Conservation (phyloP, 225 moss, liverwort and hornwort genomes). For the Marchantia paleacea region DNA sequence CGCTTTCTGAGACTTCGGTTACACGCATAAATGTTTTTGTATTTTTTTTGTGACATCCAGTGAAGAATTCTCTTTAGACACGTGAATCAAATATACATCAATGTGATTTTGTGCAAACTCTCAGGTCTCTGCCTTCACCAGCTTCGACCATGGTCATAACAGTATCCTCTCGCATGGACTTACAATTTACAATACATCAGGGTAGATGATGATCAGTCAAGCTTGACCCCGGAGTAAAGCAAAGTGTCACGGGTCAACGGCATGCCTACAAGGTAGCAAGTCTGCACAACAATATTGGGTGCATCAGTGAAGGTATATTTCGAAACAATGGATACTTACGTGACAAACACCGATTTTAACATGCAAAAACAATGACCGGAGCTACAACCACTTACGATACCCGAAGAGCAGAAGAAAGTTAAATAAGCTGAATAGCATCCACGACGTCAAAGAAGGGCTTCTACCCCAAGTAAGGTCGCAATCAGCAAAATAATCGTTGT, state of each 20-base stretch:
- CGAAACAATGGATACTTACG: neutral
- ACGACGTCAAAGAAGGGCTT: neutral
- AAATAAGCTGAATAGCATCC: neutral
- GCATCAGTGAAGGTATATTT: neutral
- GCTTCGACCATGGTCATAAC: neutral
- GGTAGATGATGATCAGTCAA: conserved; percentile 39
- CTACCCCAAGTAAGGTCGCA: conserved; percentile 41
- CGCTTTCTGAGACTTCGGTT: neutral
- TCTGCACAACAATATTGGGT: conserved; percentile 49
- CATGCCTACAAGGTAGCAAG: conserved; percentile 77
- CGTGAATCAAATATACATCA: conserved; percentile 19
- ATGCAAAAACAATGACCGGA: neutral
- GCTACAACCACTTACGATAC: neutral
- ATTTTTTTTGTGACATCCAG: neutral
- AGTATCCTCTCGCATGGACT: neutral
- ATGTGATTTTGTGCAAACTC: neutral
- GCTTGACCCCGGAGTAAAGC: conserved; percentile 75
- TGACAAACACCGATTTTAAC: neutral
- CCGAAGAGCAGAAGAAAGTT: neutral
- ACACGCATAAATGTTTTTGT: neutral
- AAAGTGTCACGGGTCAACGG: conserved; percentile 80
- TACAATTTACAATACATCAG: conserved; percentile 25
- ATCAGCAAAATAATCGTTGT: conserved; percentile 30
- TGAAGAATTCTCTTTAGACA: neutral
- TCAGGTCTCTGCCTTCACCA: neutral